These are phyloP conservation scores for Solanum pimpinellifolium DNA, from an alignment of 257 asterid genomes.

Conservation along the genomic window DNA sequence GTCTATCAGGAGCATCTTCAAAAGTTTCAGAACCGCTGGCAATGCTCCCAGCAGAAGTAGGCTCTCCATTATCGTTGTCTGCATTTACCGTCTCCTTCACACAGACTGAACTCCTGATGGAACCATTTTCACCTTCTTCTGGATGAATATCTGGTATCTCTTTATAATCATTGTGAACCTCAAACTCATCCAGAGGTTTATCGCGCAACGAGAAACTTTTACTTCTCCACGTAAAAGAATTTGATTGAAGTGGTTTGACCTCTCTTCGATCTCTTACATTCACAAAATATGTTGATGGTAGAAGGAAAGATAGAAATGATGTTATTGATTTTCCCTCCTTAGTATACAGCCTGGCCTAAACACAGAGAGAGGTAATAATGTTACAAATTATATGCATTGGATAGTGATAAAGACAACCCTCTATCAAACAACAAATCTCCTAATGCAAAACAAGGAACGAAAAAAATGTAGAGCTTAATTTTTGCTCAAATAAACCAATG, in stretches of 20 bases:
- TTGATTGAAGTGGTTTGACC: constrained; percentile 26
- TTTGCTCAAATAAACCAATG: background rate
- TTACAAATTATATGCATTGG: constrained; percentile 6
- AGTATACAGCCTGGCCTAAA: constrained; percentile 49
- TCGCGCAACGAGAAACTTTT: constrained; percentile 52
- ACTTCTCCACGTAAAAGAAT: constrained; percentile 65
- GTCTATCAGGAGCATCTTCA: constrained; percentile 55
- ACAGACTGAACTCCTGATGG: background rate
- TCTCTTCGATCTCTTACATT: constrained; percentile 32
- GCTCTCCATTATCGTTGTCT: constrained; percentile 26
- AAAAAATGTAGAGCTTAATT: background rate
- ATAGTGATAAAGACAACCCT: background rate
- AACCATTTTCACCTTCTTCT: constrained; percentile 11
- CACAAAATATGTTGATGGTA: constrained; percentile 51
- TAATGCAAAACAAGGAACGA: background rate
- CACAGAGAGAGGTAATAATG: constrained; percentile 19
- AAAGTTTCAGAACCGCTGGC: constrained; percentile 36
- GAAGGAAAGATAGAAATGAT: constrained; percentile 42
- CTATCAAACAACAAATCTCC: background rate
- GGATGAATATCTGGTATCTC: constrained; percentile 5
- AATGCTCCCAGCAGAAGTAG: constrained; percentile 47
- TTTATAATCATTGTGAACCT: constrained; percentile 6
- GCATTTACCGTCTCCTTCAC: constrained; percentile 1
- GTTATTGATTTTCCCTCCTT: constrained; percentile 51
- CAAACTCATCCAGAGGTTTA: constrained; percentile 52